These are phyloP conservation scores for Gynostemma pentaphyllum DNA, from an alignment of 306 rosid species.

Conservation along the genomic window DNA sequence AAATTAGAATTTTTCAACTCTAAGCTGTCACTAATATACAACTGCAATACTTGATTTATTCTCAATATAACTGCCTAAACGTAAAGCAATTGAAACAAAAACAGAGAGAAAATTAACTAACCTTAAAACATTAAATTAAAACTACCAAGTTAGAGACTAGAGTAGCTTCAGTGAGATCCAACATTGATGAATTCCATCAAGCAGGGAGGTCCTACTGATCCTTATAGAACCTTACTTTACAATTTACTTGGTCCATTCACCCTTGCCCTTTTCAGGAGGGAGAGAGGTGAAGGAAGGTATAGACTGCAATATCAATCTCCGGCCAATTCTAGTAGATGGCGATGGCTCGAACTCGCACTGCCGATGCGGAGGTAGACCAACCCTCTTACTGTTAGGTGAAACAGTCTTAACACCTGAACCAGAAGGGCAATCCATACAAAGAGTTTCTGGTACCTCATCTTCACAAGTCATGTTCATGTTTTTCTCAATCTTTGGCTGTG, in stretches of 20 bases:
- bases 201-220: too few relatives aligned
- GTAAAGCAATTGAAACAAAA: too few relatives aligned
- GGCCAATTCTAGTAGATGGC: constrained; percentile 48
- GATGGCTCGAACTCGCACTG: constrained; percentile 34
- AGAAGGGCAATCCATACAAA: constrained; percentile 35
- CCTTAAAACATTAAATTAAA: too few relatives aligned
- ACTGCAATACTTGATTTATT: too few relatives aligned
- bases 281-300: constrained; percentile 84
- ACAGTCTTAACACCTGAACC: constrained; percentile 41
- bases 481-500: constrained; percentile 40
- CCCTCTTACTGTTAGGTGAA: constrained; percentile 85
- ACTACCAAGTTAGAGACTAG: too few relatives aligned
- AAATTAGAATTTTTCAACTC: too few relatives aligned
- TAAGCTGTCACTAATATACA: too few relatives aligned
- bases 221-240: background rate
- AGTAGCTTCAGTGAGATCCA: too few relatives aligned
- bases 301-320: constrained; percentile 68
- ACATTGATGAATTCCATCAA: too few relatives aligned
- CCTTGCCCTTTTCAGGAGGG: constrained; percentile 23
- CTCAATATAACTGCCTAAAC: too few relatives aligned
- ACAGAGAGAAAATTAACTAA: too few relatives aligned
- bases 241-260: constrained; percentile 1
- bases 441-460: constrained; percentile 49
- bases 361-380: constrained; percentile 42
- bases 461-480: constrained; percentile 26